Percentiles rank a stretch among this genome's conserved stretches.
phyloP scores from a whole-genome alignment of 768 basidiomycete species.

The Floccularia luteovirens region DNA sequence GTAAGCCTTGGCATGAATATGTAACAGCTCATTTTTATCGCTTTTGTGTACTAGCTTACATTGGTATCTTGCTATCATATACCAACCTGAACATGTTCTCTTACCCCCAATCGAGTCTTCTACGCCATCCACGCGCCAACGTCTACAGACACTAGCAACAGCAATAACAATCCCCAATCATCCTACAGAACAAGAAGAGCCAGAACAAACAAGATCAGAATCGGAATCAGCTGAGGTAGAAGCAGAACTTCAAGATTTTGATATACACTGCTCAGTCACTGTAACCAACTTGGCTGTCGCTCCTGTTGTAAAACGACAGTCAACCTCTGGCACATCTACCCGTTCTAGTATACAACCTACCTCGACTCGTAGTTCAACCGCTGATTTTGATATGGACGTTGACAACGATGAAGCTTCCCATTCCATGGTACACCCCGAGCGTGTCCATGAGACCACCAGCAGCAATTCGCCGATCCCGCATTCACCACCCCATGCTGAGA shows the following conservation, averaged over 20 bases:
- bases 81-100: conserved; percentile 63
- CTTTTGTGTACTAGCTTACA: conserved; percentile 53
- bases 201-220: conserved; percentile 3
- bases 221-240: not conserved
- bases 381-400: not conserved
- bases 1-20: conserved; percentile 32
- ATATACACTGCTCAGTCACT: not conserved
- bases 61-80: conserved; percentile 96
- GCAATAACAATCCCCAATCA: no score
- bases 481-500: no score
- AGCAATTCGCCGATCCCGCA: no score
- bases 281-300: no score
- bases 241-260: not conserved
- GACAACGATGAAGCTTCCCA: no score
- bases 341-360: not conserved
- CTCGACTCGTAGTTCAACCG: not conserved
- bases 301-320: no score
- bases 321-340: no score
- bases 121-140: conserved; percentile 4
- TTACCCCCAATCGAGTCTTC: conserved; percentile 23
- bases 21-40: not conserved
- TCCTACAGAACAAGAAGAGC: conserved; percentile 9
- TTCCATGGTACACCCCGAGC: no score
- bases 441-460: no score
- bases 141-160: no score